These are phyloP conservation scores for Colletotrichum sansevieriae DNA, from an alignment of 2,329 filamentous ascomycete genomes.

Conservation along the genomic window DNA sequence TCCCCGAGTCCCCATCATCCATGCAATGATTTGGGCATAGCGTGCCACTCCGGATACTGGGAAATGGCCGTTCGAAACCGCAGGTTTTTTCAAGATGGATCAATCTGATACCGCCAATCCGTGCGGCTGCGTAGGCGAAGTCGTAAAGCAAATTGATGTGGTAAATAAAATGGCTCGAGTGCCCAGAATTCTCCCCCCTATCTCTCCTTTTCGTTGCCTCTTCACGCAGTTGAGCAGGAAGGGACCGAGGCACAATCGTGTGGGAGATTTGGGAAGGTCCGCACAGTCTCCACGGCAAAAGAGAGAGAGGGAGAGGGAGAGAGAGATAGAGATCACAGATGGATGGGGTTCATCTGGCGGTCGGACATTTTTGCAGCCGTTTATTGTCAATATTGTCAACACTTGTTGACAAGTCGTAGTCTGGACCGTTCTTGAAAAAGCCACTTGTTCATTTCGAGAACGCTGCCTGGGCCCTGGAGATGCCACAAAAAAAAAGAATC, in stretches of 20 bases:
- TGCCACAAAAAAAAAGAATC: neutral
- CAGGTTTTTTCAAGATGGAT: conserved; percentile 1
- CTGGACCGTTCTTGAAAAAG: neutral
- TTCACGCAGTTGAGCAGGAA: conserved; percentile 3
- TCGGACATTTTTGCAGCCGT: conserved; percentile 5
- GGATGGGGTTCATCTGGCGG: conserved; percentile 7
- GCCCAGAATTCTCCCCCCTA: conserved; percentile 13
- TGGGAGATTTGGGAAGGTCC: conserved; percentile 8
- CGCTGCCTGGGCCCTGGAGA: conserved; percentile 12
- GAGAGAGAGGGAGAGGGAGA: too few relatives aligned
- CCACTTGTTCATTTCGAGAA: conserved; percentile 9
- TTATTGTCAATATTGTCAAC: conserved; percentile 28
- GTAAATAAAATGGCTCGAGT: conserved; percentile 1
- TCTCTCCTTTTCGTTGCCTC: neutral
- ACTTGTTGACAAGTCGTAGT: neutral
- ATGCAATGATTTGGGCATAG: conserved; percentile 7
- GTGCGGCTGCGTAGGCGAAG: conserved; percentile 30
- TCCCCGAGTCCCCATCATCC: neutral
- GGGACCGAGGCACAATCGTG: conserved; percentile 3
- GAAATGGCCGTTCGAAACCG: conserved; percentile 13
- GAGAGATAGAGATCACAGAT: neutral
- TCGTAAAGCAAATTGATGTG: conserved; percentile 38
- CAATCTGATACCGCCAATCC: conserved; percentile 34
- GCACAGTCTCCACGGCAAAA: conserved; percentile 15
- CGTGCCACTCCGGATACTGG: conserved; percentile 14